phyloP scores from a whole-genome alignment of 2,329 filamentous ascomycete genomes.

The Aspergillus calidoustus region DNA sequence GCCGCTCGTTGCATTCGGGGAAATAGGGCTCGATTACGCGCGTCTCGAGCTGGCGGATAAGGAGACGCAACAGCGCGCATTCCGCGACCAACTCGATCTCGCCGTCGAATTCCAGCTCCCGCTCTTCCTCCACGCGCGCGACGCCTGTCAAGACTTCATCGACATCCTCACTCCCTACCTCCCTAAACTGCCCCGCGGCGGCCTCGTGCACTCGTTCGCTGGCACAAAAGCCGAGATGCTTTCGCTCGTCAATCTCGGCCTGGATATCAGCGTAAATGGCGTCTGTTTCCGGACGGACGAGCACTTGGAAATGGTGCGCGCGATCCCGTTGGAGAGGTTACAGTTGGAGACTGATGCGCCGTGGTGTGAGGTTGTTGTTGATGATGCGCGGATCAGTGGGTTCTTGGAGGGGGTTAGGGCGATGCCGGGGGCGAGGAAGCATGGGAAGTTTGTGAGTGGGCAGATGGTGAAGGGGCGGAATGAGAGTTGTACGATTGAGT shows the following conservation, averaged over 20 bases:
- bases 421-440: conserved; percentile 52
- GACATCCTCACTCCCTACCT: conserved; percentile 48
- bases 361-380: conserved; percentile 51
- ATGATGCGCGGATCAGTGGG: conserved; percentile 44
- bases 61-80: conserved; percentile 46
- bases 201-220: conserved; percentile 88
- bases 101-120: conserved; percentile 42
- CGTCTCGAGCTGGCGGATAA: conserved; percentile 50
- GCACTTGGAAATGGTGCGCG: conserved; percentile 49
- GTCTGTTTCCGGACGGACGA: conserved; percentile 50
- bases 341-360: conserved; percentile 57
- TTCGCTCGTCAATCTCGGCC: conserved; percentile 40
- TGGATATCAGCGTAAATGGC: conserved; percentile 56
- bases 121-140: conserved; percentile 42
- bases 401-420: conserved; percentile 47
- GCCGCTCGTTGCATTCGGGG: conserved; percentile 53
- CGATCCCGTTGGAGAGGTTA: conserved; percentile 46
- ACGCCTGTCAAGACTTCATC: conserved; percentile 51
- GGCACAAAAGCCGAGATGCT: conserved; percentile 63
- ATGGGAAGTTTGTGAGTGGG: conserved; percentile 52
- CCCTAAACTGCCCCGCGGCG: conserved; percentile 48
- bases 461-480: conserved; percentile 55
- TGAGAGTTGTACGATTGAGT: conserved; percentile 55
- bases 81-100: conserved; percentile 49
- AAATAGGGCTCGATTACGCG: conserved; percentile 58